Conservation (phyloP, 2,329 filamentous ascomycete species). For the Hymenoscyphus albidus region DNA sequence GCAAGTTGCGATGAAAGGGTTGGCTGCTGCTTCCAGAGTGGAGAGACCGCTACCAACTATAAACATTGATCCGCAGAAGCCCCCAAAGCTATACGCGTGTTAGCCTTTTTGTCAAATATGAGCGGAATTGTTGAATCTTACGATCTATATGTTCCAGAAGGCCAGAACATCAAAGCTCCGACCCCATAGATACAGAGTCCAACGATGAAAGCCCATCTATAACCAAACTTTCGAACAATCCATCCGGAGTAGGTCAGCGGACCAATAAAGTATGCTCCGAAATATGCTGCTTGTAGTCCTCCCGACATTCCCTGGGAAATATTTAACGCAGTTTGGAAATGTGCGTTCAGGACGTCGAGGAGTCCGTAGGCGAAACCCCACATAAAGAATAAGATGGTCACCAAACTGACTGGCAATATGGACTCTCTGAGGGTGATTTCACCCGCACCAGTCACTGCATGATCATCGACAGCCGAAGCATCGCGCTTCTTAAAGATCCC, state of each 20-base stretch:
- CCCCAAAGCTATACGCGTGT: constrained; percentile 21
- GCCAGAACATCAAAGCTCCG: constrained; percentile 81
- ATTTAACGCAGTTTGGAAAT: constrained; percentile 53
- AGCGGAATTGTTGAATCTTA: constrained; percentile 11
- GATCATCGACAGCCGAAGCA: constrained; percentile 61
- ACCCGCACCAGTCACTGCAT: constrained; percentile 58
- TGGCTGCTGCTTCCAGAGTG: constrained; percentile 74
- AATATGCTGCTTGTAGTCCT: constrained; percentile 68
- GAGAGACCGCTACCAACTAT: constrained; percentile 73
- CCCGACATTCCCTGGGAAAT: constrained; percentile 56
- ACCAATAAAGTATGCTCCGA: constrained; percentile 66
- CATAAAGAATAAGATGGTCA: constrained; percentile 77
- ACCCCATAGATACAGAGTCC: constrained; percentile 70
- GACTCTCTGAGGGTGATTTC: constrained; percentile 66
- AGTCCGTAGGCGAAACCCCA: constrained; percentile 90
- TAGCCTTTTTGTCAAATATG: neutral
- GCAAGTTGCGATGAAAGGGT: constrained; percentile 67
- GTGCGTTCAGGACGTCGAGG: constrained; percentile 69
- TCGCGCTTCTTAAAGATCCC: neutral
- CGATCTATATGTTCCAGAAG: constrained; percentile 54
- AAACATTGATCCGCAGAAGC: constrained; percentile 42
- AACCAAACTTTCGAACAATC: constrained; percentile 68
- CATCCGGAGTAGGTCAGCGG: constrained; percentile 62
- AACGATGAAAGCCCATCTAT: constrained; percentile 74
- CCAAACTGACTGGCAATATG: constrained; percentile 44